Percentiles rank a stretch among this genome's conserved stretches.
Conservation (phyloP, 305 asterid species). For the Salvia sclarea region DNA sequence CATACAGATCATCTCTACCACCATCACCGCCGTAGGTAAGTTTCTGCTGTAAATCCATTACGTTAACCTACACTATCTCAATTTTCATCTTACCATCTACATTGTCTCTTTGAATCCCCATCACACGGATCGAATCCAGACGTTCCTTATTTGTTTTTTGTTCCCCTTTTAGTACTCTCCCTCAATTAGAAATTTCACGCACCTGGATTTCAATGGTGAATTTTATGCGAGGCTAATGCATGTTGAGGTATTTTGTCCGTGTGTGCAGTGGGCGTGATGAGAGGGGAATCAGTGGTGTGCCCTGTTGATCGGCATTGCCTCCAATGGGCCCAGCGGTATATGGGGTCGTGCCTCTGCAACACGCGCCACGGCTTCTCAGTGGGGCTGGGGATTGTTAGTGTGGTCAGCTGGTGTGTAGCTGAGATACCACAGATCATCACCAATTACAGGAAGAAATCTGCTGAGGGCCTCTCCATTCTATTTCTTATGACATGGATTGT, state of each 20-base stretch:
- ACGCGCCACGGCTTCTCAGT: constrained; percentile 39
- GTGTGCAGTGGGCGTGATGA: constrained; percentile 35
- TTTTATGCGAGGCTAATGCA: constrained; percentile 12
- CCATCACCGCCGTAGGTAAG: constrained; percentile 35
- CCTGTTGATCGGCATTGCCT: constrained; percentile 45
- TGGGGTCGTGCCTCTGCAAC: constrained; percentile 46
- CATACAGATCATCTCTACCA: background rate
- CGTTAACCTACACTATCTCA: background rate
- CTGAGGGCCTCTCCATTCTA: constrained; percentile 55
- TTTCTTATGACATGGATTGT: constrained; percentile 63
- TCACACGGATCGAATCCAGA: constrained; percentile 13
- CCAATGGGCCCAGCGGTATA: constrained; percentile 40
- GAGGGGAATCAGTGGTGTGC: constrained; percentile 32
- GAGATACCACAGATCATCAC: constrained; percentile 68
- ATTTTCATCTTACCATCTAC: background rate
- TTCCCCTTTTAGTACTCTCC: background rate
- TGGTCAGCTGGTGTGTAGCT: constrained; percentile 65
- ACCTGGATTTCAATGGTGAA: background rate
- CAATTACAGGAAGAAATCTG: constrained; percentile 50
- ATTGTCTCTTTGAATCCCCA: background rate
- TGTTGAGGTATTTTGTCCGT: background rate
- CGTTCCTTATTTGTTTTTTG: background rate
- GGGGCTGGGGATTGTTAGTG: constrained; percentile 53
- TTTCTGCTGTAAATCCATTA: constrained; percentile 1
- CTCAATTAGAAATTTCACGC: background rate